phyloP scores from a whole-genome alignment of 2,329 filamentous ascomycete genomes.

The Fusarium aywerte region DNA sequence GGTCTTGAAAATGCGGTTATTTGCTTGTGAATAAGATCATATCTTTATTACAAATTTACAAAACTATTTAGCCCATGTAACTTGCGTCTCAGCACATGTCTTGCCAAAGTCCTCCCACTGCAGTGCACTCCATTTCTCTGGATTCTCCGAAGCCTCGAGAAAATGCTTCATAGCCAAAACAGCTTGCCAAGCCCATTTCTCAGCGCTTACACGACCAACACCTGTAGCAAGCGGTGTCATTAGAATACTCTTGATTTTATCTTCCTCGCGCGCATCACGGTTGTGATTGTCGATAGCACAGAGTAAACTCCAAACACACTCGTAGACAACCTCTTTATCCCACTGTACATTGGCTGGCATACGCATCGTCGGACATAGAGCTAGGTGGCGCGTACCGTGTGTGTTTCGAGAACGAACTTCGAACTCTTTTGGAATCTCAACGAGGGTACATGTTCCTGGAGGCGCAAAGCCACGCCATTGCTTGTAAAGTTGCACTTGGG shows the following conservation, averaged over 20 bases:
- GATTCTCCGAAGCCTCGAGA: constrained; percentile 57
- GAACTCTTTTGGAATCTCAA: constrained; percentile 56
- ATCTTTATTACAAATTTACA: no score
- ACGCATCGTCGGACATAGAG: constrained; percentile 65
- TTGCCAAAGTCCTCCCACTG: constrained; percentile 48
- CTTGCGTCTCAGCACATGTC: constrained; percentile 20
- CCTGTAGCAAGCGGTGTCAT: constrained; percentile 66
- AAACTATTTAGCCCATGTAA: no score
- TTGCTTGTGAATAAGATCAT: no score
- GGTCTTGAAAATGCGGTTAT: no score
- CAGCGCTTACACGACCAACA: constrained; percentile 55
- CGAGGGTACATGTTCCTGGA: constrained; percentile 61
- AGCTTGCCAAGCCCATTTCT: constrained; percentile 62
- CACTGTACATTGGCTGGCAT: constrained; percentile 56
- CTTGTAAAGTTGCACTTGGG: constrained; percentile 58
- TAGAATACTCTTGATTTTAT: constrained; percentile 56
- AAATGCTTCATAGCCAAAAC: constrained; percentile 64
- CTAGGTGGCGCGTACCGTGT: constrained; percentile 57
- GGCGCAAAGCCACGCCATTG: constrained; percentile 62
- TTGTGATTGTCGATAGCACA: constrained; percentile 62
- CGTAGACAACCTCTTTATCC: constrained; percentile 65
- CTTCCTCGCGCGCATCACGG: constrained; percentile 28
- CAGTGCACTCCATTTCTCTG: constrained; percentile 55
- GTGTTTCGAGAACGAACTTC: constrained; percentile 48
- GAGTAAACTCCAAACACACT: constrained; percentile 64